phyloP scores from a whole-genome alignment of 176 grass and related monocot genomes.

The Oryza longistaminata region DNA sequence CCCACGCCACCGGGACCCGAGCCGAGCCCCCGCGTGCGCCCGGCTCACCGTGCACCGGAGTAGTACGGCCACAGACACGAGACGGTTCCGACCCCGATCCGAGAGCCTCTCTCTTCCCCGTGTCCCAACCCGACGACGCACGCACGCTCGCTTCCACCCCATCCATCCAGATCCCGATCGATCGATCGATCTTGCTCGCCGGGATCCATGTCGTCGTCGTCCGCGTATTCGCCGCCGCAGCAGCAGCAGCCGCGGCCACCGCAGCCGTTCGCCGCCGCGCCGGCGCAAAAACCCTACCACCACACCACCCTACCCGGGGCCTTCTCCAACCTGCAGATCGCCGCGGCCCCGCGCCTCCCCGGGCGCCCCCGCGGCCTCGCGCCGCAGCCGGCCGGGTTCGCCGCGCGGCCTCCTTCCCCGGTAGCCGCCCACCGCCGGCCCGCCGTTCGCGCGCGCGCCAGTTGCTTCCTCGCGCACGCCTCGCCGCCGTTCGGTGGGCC shows the following conservation, averaged over 20 bases:
- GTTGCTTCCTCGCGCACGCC: not conserved
- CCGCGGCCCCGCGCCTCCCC: conserved; percentile 25
- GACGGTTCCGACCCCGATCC: too few species aligned
- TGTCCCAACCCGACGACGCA: not conserved
- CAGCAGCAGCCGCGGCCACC: not conserved
- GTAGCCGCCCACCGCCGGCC: not conserved
- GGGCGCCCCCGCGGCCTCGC: conserved; percentile 30
- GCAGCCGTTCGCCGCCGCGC: conserved; percentile 25
- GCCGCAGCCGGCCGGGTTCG: conserved; percentile 40
- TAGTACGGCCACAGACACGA: too few species aligned
- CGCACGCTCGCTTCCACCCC: not conserved
- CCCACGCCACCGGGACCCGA: not conserved
- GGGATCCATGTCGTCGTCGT: conserved; percentile 19
- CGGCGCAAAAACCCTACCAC: conserved; percentile 18
- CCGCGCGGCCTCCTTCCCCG: not conserved
- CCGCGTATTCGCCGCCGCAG: not conserved
- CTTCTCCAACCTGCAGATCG: conserved; percentile 67
- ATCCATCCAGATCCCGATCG: conserved; percentile 47
- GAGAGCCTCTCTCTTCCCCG: not conserved
- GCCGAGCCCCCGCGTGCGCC: not conserved
- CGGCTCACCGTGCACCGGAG: not conserved
- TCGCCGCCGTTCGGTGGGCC: conserved; percentile 17
- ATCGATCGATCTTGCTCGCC: conserved; percentile 34
- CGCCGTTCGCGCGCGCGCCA: conserved; percentile 8
- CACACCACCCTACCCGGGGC: conserved; percentile 20